Base-by-base conservation (phyloP, 1,139 yeast genomes). In the Saccharomyces hybrid region DNA sequence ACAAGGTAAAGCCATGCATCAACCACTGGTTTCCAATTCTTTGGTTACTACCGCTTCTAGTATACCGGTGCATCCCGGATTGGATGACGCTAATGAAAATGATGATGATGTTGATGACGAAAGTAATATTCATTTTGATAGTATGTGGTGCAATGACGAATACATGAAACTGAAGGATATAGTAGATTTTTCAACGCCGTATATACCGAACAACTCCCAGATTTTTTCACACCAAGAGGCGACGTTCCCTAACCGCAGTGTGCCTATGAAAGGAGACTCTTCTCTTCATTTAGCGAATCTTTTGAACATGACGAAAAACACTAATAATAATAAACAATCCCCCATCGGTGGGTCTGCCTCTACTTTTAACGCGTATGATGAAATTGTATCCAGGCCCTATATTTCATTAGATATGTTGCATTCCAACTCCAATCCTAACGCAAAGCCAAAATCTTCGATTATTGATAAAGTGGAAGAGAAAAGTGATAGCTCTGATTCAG, bases 81-180 rank as follows among this genome's bases (percentile, higher is more conserved):
- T 38, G 3, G 5, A 38, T 8, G 9, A 2, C 9, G 23, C 13
- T 16, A 16, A 16, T 38, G 42, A 38, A 7, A 14, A 16, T 16
- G 23, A 38, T 3, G 42, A 34, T 16, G 42, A 34, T 16, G 23
- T 8, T 2, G 42, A 38, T 8, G 42, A 38, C 7, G 42, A 38
- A 38, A 16, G 52, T 31, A 54, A 54, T 27, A 11, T 47, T 3
- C 55, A 56, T 31, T 62, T 65, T 51, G 68, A 58, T 50, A 64
- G 67, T 51, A 54, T 55, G 19, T 65, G 68, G 68, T 58, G 68
- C 4, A 80, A 80, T 65, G 82, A 80, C 58, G 87, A 83, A 64
- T 82, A 82, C 61, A 65, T 75, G 56, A 81, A 81, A 78, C 69
- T 83, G 58, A 83, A 85, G 9, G 85, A 80, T 62, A 75, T 82